These are phyloP conservation scores for Mucor saturninus DNA, from an alignment of 371 early-diverging fungal species.

Conservation along the genomic window DNA sequence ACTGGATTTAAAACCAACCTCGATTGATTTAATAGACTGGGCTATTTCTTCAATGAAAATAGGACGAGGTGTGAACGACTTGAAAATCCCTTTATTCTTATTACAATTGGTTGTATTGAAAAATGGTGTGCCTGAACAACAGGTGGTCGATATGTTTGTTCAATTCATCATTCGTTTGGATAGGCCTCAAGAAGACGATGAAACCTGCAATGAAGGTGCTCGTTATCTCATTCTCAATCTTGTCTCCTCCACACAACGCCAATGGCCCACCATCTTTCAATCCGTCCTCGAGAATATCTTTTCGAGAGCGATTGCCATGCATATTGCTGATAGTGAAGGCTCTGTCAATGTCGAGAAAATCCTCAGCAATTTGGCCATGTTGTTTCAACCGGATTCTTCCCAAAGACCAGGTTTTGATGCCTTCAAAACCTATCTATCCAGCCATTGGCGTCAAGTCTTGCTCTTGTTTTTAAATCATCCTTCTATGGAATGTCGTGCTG, in stretches of 20 bases:
- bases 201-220: slow-evolving; percentile 21
- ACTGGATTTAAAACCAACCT: slow-evolving; percentile 38
- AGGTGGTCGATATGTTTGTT: slow-evolving; percentile 37
- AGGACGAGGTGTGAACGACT: slow-evolving; percentile 25
- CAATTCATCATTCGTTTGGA: slow-evolving; percentile 37
- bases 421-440: slow-evolving; percentile 36
- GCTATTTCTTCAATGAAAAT: slow-evolving; percentile 25
- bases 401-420: slow-evolving; percentile 30
- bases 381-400: slow-evolving; percentile 32
- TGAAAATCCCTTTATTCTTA: slow-evolving; percentile 46
- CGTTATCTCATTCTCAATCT: slow-evolving; percentile 39
- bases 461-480: slow-evolving; percentile 52
- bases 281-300: slow-evolving; percentile 41
- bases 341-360: slow-evolving; percentile 46
- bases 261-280: slow-evolving; percentile 47
- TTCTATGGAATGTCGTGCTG: slow-evolving; percentile 42
- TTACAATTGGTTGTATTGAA: slow-evolving; percentile 34
- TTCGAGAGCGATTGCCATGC: slow-evolving; percentile 48
- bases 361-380: slow-evolving; percentile 39
- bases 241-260: slow-evolving; percentile 38
- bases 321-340: slow-evolving; percentile 44
- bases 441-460: slow-evolving; percentile 46
- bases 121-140: slow-evolving; percentile 17
- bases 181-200: slow-evolving; percentile 1
- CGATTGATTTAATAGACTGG: slow-evolving; percentile 48